Base-by-base conservation (phyloP, 208 protist species). In the Wallacemonas sp. region DNA sequence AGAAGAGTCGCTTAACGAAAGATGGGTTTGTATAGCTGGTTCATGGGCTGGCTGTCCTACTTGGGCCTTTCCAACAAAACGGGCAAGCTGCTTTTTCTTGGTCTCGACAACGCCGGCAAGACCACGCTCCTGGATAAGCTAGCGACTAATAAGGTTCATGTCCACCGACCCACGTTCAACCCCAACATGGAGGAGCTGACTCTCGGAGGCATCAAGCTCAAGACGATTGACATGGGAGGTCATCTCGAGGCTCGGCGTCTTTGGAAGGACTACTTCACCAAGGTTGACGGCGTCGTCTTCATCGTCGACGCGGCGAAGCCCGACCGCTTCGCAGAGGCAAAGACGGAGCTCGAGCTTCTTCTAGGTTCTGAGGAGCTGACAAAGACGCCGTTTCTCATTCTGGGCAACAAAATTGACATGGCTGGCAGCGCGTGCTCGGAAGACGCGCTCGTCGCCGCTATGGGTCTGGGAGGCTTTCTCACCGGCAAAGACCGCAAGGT, bases 341-440 rank as follows among this genome's bases (percentile, higher is more conserved):
- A 95, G 74, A 72, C 76, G 59, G 98, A 99, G 72, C 90, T 99
- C 18, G 91, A 99, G 62, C 95, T 98, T 76, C 86, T 99, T 25
- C 80, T 99, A 23, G 81, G 77, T 32, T 81, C 83, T 31, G 97
- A 99, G 52, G 87, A 98, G 57, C 84, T 99, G 2, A 57, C 77
- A 12, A 95, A 94, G 31, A 96, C 98, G 7, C 99, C 99, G 7
- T 99, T 99, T 75, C 77, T 99, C 0, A 97, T 99, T 70, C 88
- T 99, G 2, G 99, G 99, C 45, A 99, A 99, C 82, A 99, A 99
- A 80, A 99, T 99, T 65, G 99, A 99, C 76, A 81, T 98, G 26
- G 76, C 84, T 7, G 68, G 74, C 14, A 70, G 71, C 32, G 98
- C 98, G 11, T 94, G 92, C 33, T 94, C 87, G 5, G 98, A 99